phyloP scores from a whole-genome alignment of 164 flowering plant genomes.

The Vitis labrusca region DNA sequence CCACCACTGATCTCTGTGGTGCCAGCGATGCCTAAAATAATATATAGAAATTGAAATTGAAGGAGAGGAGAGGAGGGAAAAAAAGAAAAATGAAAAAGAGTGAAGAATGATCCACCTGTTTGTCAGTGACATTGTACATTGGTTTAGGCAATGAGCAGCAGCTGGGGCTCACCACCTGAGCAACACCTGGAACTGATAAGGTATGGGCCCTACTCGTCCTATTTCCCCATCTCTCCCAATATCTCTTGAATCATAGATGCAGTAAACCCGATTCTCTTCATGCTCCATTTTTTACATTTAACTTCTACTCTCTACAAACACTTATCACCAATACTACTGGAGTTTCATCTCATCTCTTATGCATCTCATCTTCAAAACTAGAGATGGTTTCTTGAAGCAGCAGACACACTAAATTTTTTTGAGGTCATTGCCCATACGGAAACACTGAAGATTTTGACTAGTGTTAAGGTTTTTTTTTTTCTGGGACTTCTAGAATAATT shows the following conservation, averaged over 20 bases:
- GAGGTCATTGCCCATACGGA: too few species aligned
- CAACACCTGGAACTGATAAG: conserved; percentile 69
- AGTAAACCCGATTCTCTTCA: conserved; percentile 8
- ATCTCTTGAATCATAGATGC: conserved; percentile 23
- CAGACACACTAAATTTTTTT: too few species aligned
- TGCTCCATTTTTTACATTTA: too few species aligned
- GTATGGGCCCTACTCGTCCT: conserved; percentile 34
- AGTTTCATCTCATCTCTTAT: too few species aligned
- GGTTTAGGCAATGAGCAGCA: conserved; percentile 51
- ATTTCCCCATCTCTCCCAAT: conserved; percentile 16
- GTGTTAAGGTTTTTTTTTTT: too few species aligned
- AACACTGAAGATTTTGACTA: too few species aligned
- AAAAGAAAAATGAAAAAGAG: conserved; percentile 11
- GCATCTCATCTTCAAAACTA: too few species aligned
- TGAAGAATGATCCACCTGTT: conserved; percentile 64
- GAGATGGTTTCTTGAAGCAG: too few species aligned
- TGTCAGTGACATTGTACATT: conserved; percentile 67
- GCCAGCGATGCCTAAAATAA: conserved; percentile 14
- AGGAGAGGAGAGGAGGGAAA: neutral
- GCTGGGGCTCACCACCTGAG: conserved; percentile 59
- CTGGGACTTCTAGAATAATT: neutral
- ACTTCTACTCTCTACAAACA: neutral
- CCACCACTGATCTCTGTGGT: conserved; percentile 29
- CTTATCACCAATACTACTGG: neutral
- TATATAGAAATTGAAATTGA: too few species aligned